Evolutionary conservation across 805 yeast species (phyloP).

Genomic region (Yamadazyma sp.): DNA sequence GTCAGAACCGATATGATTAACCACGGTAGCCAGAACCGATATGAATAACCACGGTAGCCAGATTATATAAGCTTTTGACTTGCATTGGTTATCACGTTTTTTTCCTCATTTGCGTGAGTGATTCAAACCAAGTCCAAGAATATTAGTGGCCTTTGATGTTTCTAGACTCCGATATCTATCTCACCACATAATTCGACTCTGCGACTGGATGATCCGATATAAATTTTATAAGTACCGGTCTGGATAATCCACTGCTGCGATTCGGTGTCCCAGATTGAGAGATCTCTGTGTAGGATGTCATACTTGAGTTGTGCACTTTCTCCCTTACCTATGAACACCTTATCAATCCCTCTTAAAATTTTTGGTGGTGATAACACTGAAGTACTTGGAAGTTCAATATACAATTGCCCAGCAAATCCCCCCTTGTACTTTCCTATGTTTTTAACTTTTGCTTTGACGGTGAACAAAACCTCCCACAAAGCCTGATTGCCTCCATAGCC

Average conservation of each 20-base stretch:
- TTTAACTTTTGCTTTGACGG: slow-evolving; percentile 44
- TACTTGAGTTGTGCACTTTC: slow-evolving; percentile 38
- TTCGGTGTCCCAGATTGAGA: slow-evolving; percentile 55
- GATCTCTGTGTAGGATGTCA: slow-evolving; percentile 50
- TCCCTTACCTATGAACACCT: slow-evolving; percentile 47
- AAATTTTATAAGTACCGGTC: slow-evolving; percentile 54
- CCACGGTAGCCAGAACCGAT: too few species aligned
- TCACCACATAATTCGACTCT: slow-evolving; percentile 48
- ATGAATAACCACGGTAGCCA: too few species aligned
- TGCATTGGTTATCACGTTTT: too few species aligned
- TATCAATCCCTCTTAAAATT: slow-evolving; percentile 57
- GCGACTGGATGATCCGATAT: slow-evolving; percentile 50
- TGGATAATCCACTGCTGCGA: slow-evolving; percentile 59
- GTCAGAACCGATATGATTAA: too few species aligned
- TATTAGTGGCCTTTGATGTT: neutral
- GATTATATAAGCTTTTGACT: too few species aligned
- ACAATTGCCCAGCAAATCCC: slow-evolving; percentile 52
- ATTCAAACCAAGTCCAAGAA: slow-evolving; percentile 6
- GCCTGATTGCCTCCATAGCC: slow-evolving; percentile 62
- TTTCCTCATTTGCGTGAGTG: neutral
- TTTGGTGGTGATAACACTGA: slow-evolving; percentile 52
- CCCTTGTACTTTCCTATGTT: slow-evolving; percentile 50
- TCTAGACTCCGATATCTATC: slow-evolving; percentile 34
- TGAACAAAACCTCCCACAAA: slow-evolving; percentile 52
- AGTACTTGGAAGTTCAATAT: slow-evolving; percentile 51